Percentiles rank a stretch among this genome's conserved stretches.
phyloP scores from a whole-genome alignment of 192 early-diverging fungal genomes.

The Ramicandelaber brevisporus region DNA sequence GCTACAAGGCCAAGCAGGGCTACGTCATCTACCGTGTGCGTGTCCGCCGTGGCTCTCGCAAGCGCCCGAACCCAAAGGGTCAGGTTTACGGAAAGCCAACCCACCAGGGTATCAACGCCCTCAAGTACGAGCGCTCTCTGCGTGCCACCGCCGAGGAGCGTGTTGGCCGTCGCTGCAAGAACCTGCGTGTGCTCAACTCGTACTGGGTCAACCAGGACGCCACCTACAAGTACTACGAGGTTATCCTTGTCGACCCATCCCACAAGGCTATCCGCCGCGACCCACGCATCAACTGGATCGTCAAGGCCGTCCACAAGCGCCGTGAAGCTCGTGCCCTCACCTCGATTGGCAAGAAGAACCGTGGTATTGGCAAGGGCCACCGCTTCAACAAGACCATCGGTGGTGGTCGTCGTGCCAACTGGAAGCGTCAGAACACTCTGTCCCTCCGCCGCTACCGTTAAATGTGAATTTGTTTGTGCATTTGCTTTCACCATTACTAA shows the following conservation, averaged over 20 bases:
- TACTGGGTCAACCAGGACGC: slow-evolving; percentile 99
- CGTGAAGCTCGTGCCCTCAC: slow-evolving; percentile 97
- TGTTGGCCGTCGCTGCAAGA: slow-evolving; percentile 87
- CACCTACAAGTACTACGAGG: slow-evolving; percentile 98
- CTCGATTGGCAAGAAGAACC: slow-evolving; percentile 87
- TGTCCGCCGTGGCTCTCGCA: slow-evolving; percentile 96
- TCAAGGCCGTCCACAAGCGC: slow-evolving; percentile 92
- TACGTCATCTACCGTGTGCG: slow-evolving; percentile 98
- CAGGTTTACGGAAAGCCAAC: slow-evolving; percentile 96
- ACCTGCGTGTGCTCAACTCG: slow-evolving; percentile 96
- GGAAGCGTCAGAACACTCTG: slow-evolving; percentile 88
- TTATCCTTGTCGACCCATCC: slow-evolving; percentile 89
- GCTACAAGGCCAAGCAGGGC: slow-evolving; percentile 99
- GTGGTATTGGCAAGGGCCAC: slow-evolving; percentile 93
- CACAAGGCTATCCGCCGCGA: slow-evolving; percentile 99
- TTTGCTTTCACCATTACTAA: too few relatives aligned
- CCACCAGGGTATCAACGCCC: slow-evolving; percentile 92
- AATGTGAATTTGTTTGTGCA: slow-evolving; percentile 3
- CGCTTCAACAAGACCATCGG: slow-evolving; percentile 89
- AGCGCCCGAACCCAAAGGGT: slow-evolving; percentile 93
- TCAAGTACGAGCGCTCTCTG: slow-evolving; percentile 95
- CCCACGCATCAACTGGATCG: slow-evolving; percentile 99
- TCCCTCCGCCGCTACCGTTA: slow-evolving; percentile 86
- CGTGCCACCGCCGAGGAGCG: slow-evolving; percentile 91
- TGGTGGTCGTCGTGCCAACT: slow-evolving; percentile 78